phyloP scores from a whole-genome alignment of 2,329 filamentous ascomycete species.

The Pseudogymnoascus sp. region DNA sequence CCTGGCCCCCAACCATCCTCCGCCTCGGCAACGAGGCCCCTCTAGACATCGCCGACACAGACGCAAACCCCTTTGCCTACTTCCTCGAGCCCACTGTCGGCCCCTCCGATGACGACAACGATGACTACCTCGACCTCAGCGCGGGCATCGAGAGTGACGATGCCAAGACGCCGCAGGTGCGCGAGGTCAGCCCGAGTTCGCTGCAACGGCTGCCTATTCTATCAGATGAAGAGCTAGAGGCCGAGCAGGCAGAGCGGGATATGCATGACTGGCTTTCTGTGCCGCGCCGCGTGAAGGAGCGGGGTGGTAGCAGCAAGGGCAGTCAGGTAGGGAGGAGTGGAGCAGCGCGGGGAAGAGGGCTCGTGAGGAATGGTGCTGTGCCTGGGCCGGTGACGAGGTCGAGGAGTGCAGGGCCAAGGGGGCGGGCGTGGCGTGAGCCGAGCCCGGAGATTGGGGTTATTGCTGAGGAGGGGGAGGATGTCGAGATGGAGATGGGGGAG shows the following conservation, averaged over 20 bases:
- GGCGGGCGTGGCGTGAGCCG: constrained; percentile 26
- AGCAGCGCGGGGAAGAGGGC: constrained; percentile 22
- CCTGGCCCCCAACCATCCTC: constrained; percentile 29
- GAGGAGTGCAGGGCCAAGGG: constrained; percentile 24
- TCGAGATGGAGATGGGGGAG: neutral
- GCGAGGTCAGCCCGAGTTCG: constrained; percentile 25
- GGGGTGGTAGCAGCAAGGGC: neutral
- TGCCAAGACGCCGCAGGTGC: constrained; percentile 19
- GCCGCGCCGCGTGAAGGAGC: neutral
- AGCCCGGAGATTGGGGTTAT: constrained; percentile 28
- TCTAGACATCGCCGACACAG: constrained; percentile 20
- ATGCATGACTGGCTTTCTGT: constrained; percentile 1
- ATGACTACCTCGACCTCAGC: constrained; percentile 26
- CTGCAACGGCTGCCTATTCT: constrained; percentile 13
- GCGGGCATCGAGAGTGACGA: constrained; percentile 27
- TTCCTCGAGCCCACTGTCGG: constrained; percentile 25
- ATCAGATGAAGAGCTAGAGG: neutral
- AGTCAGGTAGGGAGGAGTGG: neutral
- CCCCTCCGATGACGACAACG: constrained; percentile 24
- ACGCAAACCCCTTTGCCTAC: constrained; percentile 29
- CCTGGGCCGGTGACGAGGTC: constrained; percentile 15
- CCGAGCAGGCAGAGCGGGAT: neutral
- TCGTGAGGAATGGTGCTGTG: constrained; percentile 17
- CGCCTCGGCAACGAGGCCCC: constrained; percentile 15
- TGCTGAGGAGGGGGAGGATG: constrained; percentile 21